Evolutionary conservation across 192 early-diverging fungal species (phyloP).

Genomic region (Coemansia sp.): DNA sequence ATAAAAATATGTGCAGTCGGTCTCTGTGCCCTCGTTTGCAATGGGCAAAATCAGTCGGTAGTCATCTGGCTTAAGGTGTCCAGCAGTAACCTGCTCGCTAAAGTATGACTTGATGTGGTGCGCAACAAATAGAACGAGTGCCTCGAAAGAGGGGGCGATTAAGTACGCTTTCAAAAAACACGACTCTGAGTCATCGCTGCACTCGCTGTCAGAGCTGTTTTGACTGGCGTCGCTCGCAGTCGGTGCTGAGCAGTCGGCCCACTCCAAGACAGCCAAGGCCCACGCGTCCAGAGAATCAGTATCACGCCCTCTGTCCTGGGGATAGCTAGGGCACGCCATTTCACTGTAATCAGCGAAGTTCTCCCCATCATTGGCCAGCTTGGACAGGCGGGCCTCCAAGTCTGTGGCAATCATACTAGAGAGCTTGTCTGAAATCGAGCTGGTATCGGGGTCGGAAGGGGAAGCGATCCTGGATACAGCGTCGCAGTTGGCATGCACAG

Average conservation of each 20-base stretch:
- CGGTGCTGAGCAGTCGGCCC: not conserved
- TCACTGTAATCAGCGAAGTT: too few relatives aligned
- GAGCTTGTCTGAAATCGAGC: not conserved
- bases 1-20: not conserved
- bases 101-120: not conserved
- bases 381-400: not conserved
- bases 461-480: not conserved
- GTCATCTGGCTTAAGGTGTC: not conserved
- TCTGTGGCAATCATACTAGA: not conserved
- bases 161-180: not conserved
- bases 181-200: not conserved
- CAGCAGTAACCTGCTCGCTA: not conserved
- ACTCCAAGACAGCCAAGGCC: not conserved
- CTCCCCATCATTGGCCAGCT: not conserved
- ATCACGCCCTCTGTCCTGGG: not conserved
- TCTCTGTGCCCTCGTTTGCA: not conserved
- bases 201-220: too few relatives aligned
- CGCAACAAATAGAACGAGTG: not conserved
- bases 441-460: not conserved
- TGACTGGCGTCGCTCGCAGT: not conserved
- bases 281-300: not conserved
- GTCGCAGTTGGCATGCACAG: not conserved
- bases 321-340: too few relatives aligned
- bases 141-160: not conserved
- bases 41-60: not conserved